Evolutionary conservation across 2,329 filamentous ascomycete genomes (phyloP), one percentile per base, ranked within the genome.

Genomic region (Rhytidhysteron rufulum): DNA sequence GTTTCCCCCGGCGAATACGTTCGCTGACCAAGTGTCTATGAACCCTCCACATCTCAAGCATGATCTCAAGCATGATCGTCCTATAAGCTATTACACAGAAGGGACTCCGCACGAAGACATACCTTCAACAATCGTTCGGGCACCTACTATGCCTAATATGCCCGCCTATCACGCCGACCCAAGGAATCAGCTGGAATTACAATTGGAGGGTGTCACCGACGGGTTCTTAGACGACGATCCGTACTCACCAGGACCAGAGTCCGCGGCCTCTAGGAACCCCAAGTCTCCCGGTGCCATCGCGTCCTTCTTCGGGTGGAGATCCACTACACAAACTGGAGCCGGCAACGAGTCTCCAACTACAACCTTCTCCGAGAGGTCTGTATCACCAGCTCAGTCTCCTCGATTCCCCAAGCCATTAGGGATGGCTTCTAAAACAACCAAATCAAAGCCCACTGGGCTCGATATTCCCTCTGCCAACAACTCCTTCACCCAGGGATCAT

Each of bases 261-360:
- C 53, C 18, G 45, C 45, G 9, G 53, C 55, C 20, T 49, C 50
- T 20, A 61, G 55, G 37, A 64, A 67, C 44, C 65, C 69, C 13
- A 71, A 69, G 45, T 71, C 70, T 16, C 70, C 69, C 5, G 63
- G 53, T 15, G 72, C 71, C 33, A 74, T 85, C 53, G 78, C 77
- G 32, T 80, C 78, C 11, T 82, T 85, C 62, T 86, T 86, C 53
- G 78, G 80, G 44, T 84, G 82, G 78, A 82, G 78, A 74, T 79
- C 80, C 47, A 74, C 71, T 17, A 65, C 70, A 20, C 68, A 72
- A 34, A 74, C 74, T 3, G 74, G 77, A 42, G 59, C 56, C 41
- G 73, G 74, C 13, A 70, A 70, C 11, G 79, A 80, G 39, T 80
- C 77, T 8, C 77, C 78, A 13, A 78, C 75, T 33, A 83, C 80